phyloP scores from a whole-genome alignment of 495 filamentous ascomycete genomes.

The Penicillium verhagenii region DNA sequence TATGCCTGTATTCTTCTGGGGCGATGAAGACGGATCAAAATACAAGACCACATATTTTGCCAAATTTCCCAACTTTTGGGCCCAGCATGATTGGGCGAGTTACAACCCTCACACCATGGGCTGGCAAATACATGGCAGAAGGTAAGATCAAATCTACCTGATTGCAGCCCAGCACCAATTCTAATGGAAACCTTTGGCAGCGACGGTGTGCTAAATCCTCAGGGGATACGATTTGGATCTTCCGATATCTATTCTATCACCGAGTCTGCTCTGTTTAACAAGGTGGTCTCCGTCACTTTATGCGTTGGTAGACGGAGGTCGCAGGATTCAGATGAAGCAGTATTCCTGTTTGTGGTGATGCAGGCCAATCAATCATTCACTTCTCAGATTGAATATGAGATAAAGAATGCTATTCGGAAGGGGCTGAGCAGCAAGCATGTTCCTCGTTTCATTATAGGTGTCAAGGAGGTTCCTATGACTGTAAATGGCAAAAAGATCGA shows the following conservation, averaged over 20 bases:
- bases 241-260: slow-evolving; percentile 72
- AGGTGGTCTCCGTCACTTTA: slow-evolving; percentile 58
- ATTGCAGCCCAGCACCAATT: background rate
- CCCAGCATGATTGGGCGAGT: slow-evolving; percentile 64
- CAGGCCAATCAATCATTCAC: slow-evolving; percentile 55
- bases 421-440: slow-evolving; percentile 68
- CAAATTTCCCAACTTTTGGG: slow-evolving; percentile 51
- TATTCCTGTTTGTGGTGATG: slow-evolving; percentile 73
- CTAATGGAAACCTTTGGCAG: slow-evolving; percentile 22
- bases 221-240: slow-evolving; percentile 69
- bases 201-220: slow-evolving; percentile 73
- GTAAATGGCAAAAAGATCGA: slow-evolving; percentile 82
- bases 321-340: slow-evolving; percentile 63
- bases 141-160: slow-evolving; percentile 31
- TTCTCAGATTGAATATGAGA: slow-evolving; percentile 47
- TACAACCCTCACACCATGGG: slow-evolving; percentile 63
- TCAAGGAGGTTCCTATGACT: slow-evolving; percentile 69
- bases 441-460: slow-evolving; percentile 70
- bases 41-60: slow-evolving; percentile 66
- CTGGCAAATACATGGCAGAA: slow-evolving; percentile 68
- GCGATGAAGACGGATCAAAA: slow-evolving; percentile 48
- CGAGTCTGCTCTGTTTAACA: slow-evolving; percentile 54
- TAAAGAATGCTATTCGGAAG: slow-evolving; percentile 58
- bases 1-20: slow-evolving; percentile 70
- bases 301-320: slow-evolving; percentile 68